Base-by-base conservation (phyloP, 495 filamentous ascomycete genomes). In the Trichoderma asperelloides region DNA sequence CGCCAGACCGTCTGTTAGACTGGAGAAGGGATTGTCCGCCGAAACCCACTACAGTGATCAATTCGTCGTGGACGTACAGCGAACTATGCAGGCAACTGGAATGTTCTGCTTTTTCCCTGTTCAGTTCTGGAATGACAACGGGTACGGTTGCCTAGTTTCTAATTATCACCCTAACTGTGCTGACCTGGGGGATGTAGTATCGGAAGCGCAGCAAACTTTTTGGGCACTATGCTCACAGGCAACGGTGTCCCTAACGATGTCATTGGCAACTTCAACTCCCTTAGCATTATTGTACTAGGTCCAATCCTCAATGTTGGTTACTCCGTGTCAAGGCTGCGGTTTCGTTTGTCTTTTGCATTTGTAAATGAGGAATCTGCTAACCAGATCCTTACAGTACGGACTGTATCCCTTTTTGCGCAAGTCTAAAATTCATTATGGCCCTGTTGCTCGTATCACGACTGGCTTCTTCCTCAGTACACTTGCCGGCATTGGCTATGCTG, bases 171-270 rank as follows among this genome's bases (percentile, higher is more conserved):
- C 41, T 45, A 45, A 2, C 41, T 45, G 12, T 45, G 41, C 41
- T 45, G 16, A 45, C 41, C 4, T 45, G 18, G 41, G 41, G 41
- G 41, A 45, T 45, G 41, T 45, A 45, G 82, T 72, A 71, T 84
- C 25, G 82, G 82, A 2, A 67, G 70, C 2, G 73, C 80, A 5
- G 77, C 78, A 45, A 77, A 67, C 57, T 86, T 84, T 72, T 77
- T 88, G 72, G 82, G 78, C 1, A 86, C 86, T 21, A 85, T 86
- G 67, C 81, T 92, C 77, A 80, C 80, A 37, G 89, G 86, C 4
- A 82, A 88, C 69, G 88, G 88, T 23, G 85, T 86, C 0, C 89
- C 89, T 49, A 93, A 93, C 79, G 90, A 93, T 69, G 79, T 91
- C 69, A 89, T 92, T 77, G 77, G 78, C 70, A 92, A 91, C 80